Evolutionary conservation across 805 yeast genomes (phyloP), one percentile per base, ranked within the genome.

Genomic region (Wickerhamiella kazuoi): DNA sequence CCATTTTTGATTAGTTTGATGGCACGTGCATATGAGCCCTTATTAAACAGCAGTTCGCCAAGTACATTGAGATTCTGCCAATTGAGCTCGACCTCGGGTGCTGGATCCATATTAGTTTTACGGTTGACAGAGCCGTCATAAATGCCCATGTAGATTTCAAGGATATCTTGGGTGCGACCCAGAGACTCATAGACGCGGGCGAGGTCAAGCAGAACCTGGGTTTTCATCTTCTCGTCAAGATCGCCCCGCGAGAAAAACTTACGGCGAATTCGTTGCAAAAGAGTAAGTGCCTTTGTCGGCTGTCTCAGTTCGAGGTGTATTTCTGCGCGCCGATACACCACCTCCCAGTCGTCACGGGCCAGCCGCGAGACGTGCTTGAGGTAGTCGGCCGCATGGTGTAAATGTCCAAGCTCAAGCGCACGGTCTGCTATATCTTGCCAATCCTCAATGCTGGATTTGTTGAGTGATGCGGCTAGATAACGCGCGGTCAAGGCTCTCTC

Each of bases 51-150:
- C 30, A 87, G 61, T 50, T 90, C 97, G 7, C 80, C 69, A 33
- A 87, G 62, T 43, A 83, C 81, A 50, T 90, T 87, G 36, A 87
- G 64, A 43, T 81, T 86, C 0, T 93, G 78, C 93, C 94, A 90
- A 36, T 74, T 83, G 55, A 87, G 90, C 36, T 28, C 41, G 11
- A 46, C 46, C 34, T 46, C 18, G 41, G 68, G 50, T 17, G 44
- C 49, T n/a, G n/a, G n/a, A 11, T 48, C 48, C 11, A 44, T 52
- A 23, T 48, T 37, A 30, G 50, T 42, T 17, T 38, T 40, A 14
- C 45, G 40, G 44, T 48, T 33, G 7, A 41, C 47, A 37, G 21
- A 45, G 39, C 26, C 45, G 4, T 45, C 46, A 28, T 45, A 53
- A 4, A 46, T 40, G 15, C 43, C 45, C 29, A 43, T 35, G 29